Conservation (phyloP, 1,284 basidiomycete genomes). For the Marasmius fiardii region DNA sequence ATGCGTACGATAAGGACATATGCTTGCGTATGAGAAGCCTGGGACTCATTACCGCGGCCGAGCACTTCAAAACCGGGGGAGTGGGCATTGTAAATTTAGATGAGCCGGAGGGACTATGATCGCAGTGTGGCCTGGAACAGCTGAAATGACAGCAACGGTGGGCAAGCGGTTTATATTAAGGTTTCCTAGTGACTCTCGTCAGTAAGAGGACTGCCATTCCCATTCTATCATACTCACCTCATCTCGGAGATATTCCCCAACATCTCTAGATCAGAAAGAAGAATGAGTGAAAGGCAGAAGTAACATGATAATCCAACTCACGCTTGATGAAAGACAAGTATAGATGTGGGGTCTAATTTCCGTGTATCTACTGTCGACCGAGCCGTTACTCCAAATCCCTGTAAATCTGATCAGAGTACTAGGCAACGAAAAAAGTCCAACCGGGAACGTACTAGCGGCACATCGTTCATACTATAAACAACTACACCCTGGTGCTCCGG, state of each 20-base stretch:
- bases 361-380: constrained; percentile 94
- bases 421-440: constrained; percentile 1
- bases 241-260: constrained; percentile 94
- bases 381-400: constrained; percentile 99
- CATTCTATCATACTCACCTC: constrained; percentile 54
- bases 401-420: constrained; percentile 12
- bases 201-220: constrained; percentile 6
- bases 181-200: constrained; percentile 53
- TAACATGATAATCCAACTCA: constrained; percentile 36
- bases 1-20: not conserved
- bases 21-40: not conserved
- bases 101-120: not conserved
- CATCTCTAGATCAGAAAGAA: constrained; percentile 59
- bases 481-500: constrained; percentile 99
- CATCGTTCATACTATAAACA: constrained; percentile 93
- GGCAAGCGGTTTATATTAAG: constrained; percentile 47
- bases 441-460: constrained; percentile 68
- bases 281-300: not conserved
- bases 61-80: constrained; percentile 37
- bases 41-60: constrained; percentile 26
- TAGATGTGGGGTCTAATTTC: constrained; percentile 97
- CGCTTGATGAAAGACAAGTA: constrained; percentile 99
- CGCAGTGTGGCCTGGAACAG: constrained; percentile 2
- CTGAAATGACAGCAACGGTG: constrained; percentile 7
- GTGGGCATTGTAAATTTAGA: constrained; percentile 15